phyloP scores from a whole-genome alignment of 805 yeast species.

The Vanderwaltozyma verrucispora region DNA sequence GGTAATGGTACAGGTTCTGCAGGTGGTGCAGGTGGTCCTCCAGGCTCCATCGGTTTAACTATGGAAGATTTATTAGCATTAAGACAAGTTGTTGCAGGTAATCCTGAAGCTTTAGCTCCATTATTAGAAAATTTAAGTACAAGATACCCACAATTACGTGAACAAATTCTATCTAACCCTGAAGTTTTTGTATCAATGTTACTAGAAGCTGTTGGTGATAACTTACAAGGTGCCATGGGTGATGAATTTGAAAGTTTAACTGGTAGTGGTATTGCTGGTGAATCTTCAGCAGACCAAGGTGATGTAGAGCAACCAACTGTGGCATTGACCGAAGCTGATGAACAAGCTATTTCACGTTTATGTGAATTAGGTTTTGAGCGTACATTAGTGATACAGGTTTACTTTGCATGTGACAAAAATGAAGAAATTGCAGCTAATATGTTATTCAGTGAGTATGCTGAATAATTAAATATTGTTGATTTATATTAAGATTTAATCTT shows the following conservation, averaged over 20 bases:
- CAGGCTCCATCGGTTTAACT: slow-evolving; percentile 36
- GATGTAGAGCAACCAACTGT: slow-evolving; percentile 32
- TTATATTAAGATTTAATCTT: background rate
- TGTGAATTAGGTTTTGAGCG: slow-evolving; percentile 92
- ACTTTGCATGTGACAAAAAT: slow-evolving; percentile 95
- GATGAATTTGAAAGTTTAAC: slow-evolving; percentile 15
- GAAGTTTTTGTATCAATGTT: slow-evolving; percentile 74
- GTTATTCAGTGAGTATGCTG: slow-evolving; percentile 53
- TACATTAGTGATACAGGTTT: slow-evolving; percentile 79
- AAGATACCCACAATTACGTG: slow-evolving; percentile 77
- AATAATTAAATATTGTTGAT: slow-evolving; percentile 1
- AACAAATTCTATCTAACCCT: slow-evolving; percentile 73
- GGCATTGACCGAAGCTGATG: slow-evolving; percentile 70
- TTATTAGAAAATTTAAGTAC: slow-evolving; percentile 72
- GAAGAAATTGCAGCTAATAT: slow-evolving; percentile 95
- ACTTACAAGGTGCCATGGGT: slow-evolving; percentile 38
- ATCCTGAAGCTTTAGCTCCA: slow-evolving; percentile 83
- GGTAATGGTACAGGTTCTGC: slow-evolving; percentile 16
- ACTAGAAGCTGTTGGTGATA: slow-evolving; percentile 46
- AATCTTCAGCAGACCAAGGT: slow-evolving; percentile 29
- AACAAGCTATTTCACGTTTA: slow-evolving; percentile 78
- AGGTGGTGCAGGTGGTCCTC: slow-evolving; percentile 20
- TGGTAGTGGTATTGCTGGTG: slow-evolving; percentile 20
- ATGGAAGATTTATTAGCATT: slow-evolving; percentile 44
- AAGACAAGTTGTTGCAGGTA: slow-evolving; percentile 68